Percentiles rank a stretch among this genome's conserved stretches.
Conservation (phyloP, 75 land plant species). For the Cupressus sempervirens region DNA sequence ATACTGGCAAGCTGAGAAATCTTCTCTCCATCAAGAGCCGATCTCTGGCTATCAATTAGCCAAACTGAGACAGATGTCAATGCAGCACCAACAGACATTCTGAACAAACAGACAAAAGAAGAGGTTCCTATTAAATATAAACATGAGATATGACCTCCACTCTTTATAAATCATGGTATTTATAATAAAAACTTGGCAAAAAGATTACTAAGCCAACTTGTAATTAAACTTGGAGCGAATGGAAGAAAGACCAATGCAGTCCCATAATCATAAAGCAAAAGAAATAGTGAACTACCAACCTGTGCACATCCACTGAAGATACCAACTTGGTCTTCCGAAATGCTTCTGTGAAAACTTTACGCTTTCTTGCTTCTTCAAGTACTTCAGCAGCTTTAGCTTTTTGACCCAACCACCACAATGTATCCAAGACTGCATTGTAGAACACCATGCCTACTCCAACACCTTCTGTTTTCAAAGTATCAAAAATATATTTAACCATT, state of each 20-base stretch:
- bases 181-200: background rate
- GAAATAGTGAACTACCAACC: conserved; percentile 36
- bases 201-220: background rate
- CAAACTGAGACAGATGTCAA: conserved; percentile 70
- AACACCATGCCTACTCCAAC: conserved; percentile 63
- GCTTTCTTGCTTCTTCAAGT: conserved; percentile 65
- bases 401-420: conserved; percentile 88
- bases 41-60: conserved; percentile 57
- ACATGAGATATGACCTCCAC: background rate
- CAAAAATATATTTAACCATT: conserved; percentile 81
- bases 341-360: conserved; percentile 74
- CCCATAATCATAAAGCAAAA: background rate
- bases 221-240: background rate
- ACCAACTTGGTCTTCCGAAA: conserved; percentile 59
- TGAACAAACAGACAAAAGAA: conserved; percentile 24
- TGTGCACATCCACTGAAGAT: conserved; percentile 93
- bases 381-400: conserved; percentile 78
- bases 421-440: conserved; percentile 79
- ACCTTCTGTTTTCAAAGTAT: conserved; percentile 65
- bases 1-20: conserved; percentile 74
- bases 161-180: background rate
- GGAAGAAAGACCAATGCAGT: background rate
- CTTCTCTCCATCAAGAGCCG: conserved; percentile 36
- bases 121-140: background rate
- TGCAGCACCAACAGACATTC: conserved; percentile 94